These are phyloP conservation scores for Aplosporella prunicola DNA, from an alignment of 2,329 filamentous ascomycete species.

Conservation along the genomic window DNA sequence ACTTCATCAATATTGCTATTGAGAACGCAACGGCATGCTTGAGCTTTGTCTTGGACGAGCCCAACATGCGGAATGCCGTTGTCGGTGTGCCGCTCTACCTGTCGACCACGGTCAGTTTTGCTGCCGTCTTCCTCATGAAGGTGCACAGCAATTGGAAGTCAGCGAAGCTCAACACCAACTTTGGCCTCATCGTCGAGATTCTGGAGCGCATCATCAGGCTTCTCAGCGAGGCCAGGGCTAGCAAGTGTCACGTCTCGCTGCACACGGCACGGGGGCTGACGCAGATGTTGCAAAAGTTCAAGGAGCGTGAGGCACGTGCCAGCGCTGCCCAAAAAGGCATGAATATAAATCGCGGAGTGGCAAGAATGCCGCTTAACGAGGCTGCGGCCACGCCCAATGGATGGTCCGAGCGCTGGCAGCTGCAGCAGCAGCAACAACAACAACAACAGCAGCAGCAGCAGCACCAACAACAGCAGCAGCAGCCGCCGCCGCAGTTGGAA, in stretches of 20 bases:
- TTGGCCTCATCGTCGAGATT: constrained; percentile 28
- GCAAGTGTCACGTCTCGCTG: constrained; percentile 28
- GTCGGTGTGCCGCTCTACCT: constrained; percentile 29
- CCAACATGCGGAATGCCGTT: constrained; percentile 23
- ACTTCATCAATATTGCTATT: constrained; percentile 15
- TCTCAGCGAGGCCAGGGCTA: constrained; percentile 22
- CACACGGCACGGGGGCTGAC: constrained; percentile 29
- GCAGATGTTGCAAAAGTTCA: constrained; percentile 24
- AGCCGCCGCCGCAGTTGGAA: constrained; percentile 1
- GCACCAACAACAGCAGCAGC: constrained; percentile 1
- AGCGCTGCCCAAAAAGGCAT: constrained; percentile 2
- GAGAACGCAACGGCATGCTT: constrained; percentile 20
- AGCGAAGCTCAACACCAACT: constrained; percentile 14
- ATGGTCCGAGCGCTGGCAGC: not conserved
- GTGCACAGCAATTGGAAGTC: constrained; percentile 25
- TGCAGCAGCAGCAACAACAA: not conserved
- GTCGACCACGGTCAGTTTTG: constrained; percentile 31
- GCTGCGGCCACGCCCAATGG: not conserved
- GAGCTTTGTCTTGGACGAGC: constrained; percentile 24
- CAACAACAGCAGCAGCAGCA: too few species aligned
- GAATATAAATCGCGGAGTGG: constrained; percentile 2
- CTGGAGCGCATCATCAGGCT: constrained; percentile 25
- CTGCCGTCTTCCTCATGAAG: constrained; percentile 30
- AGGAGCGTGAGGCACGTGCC: constrained; percentile 9
- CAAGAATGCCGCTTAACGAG: constrained; percentile 2